These are phyloP conservation scores for Coemansia sp. DNA, from an alignment of 192 early-diverging fungal species.

Conservation along the genomic window DNA sequence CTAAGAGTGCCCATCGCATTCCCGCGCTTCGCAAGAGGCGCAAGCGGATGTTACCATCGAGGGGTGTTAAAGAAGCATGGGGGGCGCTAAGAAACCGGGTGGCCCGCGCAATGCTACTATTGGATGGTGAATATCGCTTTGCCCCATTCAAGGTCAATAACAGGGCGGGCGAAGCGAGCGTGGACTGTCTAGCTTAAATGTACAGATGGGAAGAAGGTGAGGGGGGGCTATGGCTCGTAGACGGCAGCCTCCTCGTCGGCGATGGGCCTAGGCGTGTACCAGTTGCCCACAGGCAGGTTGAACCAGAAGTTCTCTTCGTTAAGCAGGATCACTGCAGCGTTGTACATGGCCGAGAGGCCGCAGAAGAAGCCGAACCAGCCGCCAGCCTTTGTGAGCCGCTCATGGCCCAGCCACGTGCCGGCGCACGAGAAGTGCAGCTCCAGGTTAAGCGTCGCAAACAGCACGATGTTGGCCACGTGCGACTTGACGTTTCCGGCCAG, in stretches of 20 bases:
- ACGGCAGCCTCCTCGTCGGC: conserved; percentile 13
- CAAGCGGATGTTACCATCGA: too few relatives aligned
- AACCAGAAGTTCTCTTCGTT: conserved; percentile 58
- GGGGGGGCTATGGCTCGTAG: background rate
- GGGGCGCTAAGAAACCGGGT: too few relatives aligned
- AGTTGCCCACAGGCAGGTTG: conserved; percentile 54
- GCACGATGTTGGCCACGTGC: conserved; percentile 42
- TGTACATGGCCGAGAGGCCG: conserved; percentile 53
- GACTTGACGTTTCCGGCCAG: conserved; percentile 52
- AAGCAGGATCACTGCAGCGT: conserved; percentile 45
- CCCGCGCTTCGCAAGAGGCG: too few relatives aligned
- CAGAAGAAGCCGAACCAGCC: conserved; percentile 58
- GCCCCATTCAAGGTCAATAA: too few relatives aligned
- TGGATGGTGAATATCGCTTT: too few relatives aligned
- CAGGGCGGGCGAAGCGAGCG: too few relatives aligned
- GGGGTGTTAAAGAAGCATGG: too few relatives aligned
- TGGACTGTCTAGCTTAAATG: too few relatives aligned
- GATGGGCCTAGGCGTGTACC: conserved; percentile 36
- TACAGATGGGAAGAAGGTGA: background rate
- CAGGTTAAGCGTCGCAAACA: conserved; percentile 46
- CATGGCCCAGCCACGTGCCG: conserved; percentile 27
- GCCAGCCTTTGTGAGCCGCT: conserved; percentile 28
- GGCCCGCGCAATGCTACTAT: too few relatives aligned
- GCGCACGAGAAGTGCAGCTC: conserved; percentile 42
- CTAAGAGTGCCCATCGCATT: too few relatives aligned